These are phyloP conservation scores for Trichopus zeylanicus DNA, from an alignment of 116 monocot species.

Conservation along the genomic window DNA sequence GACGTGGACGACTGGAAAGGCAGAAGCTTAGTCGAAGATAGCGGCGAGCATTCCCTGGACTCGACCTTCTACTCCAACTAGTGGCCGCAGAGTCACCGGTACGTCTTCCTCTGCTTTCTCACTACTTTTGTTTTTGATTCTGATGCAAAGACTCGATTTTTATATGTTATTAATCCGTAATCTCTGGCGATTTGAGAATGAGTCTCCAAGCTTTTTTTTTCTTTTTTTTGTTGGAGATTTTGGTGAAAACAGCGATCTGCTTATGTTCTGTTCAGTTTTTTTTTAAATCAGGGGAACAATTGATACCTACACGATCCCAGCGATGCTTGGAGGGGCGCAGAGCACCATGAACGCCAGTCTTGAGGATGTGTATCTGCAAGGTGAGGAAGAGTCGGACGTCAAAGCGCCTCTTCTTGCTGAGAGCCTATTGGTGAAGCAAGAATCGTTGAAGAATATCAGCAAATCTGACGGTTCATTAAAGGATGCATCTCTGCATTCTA, in stretches of 20 bases:
- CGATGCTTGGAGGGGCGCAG: slow-evolving; percentile 43
- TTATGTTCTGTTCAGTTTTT: too few species aligned
- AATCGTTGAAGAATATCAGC: slow-evolving; percentile 21
- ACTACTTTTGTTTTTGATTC: too few species aligned
- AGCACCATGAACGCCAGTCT: slow-evolving; percentile 44
- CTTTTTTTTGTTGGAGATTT: too few species aligned
- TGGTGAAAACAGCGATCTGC: too few species aligned
- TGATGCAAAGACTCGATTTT: too few species aligned
- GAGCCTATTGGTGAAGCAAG: slow-evolving; percentile 16
- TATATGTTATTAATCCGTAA: too few species aligned
- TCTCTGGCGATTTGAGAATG: too few species aligned
- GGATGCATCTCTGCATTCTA: slow-evolving; percentile 30
- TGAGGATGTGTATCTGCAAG: slow-evolving; percentile 28
- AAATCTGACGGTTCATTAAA: slow-evolving; percentile 5
- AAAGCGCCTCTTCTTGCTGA: slow-evolving; percentile 43
- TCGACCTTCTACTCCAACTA: slow-evolving; percentile 7
- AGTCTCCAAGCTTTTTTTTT: too few species aligned
- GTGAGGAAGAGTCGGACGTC: slow-evolving; percentile 26
- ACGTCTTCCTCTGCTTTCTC: not conserved
- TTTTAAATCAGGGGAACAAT: slow-evolving; percentile 49
- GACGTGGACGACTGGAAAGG: not conserved
- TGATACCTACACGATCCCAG: slow-evolving; percentile 73
- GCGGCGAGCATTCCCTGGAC: not conserved
- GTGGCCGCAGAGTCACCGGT: slow-evolving; percentile 18
- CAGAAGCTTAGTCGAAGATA: too few species aligned